These are phyloP conservation scores for Dipteronia sinensis DNA, from an alignment of 345 rosid genomes.

Conservation along the genomic window DNA sequence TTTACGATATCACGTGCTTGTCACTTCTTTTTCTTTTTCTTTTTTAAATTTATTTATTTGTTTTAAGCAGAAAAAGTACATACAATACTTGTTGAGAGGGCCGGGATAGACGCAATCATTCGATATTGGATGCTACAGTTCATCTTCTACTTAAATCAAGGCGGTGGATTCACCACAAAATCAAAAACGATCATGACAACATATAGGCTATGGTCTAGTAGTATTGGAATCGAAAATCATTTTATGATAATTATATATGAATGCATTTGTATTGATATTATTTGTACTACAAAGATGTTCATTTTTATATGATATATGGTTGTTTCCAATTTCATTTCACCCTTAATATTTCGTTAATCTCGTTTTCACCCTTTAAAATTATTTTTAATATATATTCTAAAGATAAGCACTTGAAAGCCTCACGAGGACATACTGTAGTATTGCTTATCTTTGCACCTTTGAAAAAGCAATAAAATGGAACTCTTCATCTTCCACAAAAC, in stretches of 20 bases:
- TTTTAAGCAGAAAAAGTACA: neutral
- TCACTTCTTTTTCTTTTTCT: neutral
- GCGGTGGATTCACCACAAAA: neutral
- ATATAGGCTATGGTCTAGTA: neutral
- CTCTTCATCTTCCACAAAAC: neutral
- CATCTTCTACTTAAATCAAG: neutral
- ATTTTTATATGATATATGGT: neutral
- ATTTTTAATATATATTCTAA: too few relatives aligned
- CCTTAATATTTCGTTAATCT: neutral
- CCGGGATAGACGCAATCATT: neutral
- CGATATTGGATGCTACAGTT: neutral
- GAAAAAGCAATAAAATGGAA: too few relatives aligned
- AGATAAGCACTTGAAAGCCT: too few relatives aligned
- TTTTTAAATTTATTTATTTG: neutral
- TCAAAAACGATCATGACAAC: neutral
- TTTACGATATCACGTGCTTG: conserved; percentile 12
- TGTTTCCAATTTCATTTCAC: neutral
- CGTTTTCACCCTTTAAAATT: neutral
- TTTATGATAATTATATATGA: too few relatives aligned
- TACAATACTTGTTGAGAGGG: neutral
- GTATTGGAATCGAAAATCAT: neutral
- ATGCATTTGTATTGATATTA: neutral
- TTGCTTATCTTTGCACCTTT: too few relatives aligned
- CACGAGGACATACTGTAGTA: too few relatives aligned
- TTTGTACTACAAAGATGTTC: neutral